Evolutionary conservation across 2,329 filamentous ascomycete genomes (phyloP), one percentile per base, ranked within the genome.

Genomic region (Hymenoscyphus infarciens): DNA sequence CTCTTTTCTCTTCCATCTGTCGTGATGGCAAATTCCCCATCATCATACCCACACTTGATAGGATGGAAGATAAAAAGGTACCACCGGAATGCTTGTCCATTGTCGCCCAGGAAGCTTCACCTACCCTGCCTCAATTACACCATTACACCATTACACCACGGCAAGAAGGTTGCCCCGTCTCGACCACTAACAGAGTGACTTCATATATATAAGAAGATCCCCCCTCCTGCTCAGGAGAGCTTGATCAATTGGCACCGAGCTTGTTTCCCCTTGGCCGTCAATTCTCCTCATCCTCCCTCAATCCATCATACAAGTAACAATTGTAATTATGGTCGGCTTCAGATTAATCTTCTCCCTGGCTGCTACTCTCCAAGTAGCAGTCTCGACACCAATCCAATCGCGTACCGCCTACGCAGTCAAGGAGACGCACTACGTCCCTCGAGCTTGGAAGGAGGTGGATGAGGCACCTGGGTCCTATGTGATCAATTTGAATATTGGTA

Each of bases 401-500:
- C 75, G 77, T 49, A 76, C 77, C 29, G 71, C 76, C 0, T 84
- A 84, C 70, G 73, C 74, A 8, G 76, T 87, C 66, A 87, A 87
- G 74, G 83, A 86, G 65, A 76, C 75, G 16, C 83, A 86, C 71
- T 69, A 73, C 66, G 79, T 82, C 5, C 83, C 84, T 2, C 72
- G 75, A 19, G 75, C 75, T 62, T 87, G 84, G 84, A 76, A 73
- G 13, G 76, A 76, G 61, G 70, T 81, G 54, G 77, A 76, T 33
- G 74, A 77, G 29, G 80, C 83, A 0, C 77, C 81, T 31, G 76
- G 77, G 42, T 74, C 76, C 19, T 79, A 82, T 63, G 74, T 77
- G 27, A 78, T 87, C 64, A 75, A 82, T 55, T 73, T 87, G 58
- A 80, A 84, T 57, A 86, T 87, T 69, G 84, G 81, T 52, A 72